A percentile compares a stretch with the other conserved stretches of the same genome.
Conservation (phyloP, 345 rosid species). For the Barbarea vulgaris region DNA sequence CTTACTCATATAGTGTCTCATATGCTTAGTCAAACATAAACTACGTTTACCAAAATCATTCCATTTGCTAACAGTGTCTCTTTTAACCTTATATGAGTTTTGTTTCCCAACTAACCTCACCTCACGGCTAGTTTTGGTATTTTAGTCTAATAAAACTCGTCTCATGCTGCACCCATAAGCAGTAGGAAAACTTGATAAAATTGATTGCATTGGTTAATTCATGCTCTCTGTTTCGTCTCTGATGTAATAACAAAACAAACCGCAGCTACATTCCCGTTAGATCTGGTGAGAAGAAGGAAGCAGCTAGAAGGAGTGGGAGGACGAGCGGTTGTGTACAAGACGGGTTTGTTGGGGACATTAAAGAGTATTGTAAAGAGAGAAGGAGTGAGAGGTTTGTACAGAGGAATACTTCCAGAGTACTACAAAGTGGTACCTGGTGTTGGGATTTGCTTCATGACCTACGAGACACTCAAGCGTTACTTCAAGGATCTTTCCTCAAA, state of each 20-base stretch:
- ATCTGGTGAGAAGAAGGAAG: constrained; percentile 92
- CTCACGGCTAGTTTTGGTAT: constrained; percentile 1
- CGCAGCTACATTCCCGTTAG: constrained; percentile 89
- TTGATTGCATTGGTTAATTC: not conserved
- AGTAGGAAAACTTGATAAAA: not conserved
- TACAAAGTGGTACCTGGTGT: constrained; percentile 94
- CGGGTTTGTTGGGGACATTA: constrained; percentile 71
- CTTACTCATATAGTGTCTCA: not conserved
- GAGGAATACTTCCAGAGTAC: constrained; percentile 93
- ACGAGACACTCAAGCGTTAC: constrained; percentile 77
- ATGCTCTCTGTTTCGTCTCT: not conserved
- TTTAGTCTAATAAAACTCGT: not conserved
- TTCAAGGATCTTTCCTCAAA: constrained; percentile 48
- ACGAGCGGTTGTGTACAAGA: constrained; percentile 65
- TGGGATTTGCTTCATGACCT: constrained; percentile 95
- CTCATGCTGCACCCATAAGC: constrained; percentile 13
- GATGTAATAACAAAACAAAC: not conserved
- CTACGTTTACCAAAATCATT: not conserved
- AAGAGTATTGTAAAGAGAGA: constrained; percentile 62
- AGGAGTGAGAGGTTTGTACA: constrained; percentile 76
- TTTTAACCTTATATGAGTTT: not conserved
- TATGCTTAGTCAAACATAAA: not conserved
- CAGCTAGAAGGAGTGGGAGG: constrained; percentile 94
- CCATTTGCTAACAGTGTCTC: not conserved
- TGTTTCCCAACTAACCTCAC: not conserved